Conservation (phyloP, 2,329 filamentous ascomycete genomes). For the Claviceps maximensis region DNA sequence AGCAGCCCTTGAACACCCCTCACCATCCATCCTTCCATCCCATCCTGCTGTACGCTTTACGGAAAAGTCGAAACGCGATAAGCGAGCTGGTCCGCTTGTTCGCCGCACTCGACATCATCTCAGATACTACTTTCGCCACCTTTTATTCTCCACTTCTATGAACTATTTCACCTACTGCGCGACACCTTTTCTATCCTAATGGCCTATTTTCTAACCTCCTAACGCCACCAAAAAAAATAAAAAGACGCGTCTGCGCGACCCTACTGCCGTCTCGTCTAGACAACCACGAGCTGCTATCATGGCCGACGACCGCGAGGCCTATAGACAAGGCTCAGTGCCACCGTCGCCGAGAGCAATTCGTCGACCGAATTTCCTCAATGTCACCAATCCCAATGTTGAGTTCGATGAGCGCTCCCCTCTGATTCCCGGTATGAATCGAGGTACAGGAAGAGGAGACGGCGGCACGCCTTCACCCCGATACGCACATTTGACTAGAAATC, state of each 20-base stretch:
- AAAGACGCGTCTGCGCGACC: background rate
- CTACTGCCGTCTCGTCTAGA: background rate
- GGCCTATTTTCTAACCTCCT: too few relatives aligned
- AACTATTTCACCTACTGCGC: background rate
- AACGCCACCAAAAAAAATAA: too few relatives aligned
- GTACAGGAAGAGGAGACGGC: slow-evolving; percentile 28
- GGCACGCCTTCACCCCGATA: slow-evolving; percentile 15
- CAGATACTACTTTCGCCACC: background rate
- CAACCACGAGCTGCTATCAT: slow-evolving; percentile 16
- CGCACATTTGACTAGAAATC: slow-evolving; percentile 22
- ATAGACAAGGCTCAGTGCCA: slow-evolving; percentile 17
- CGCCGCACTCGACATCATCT: background rate
- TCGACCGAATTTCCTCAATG: slow-evolving; percentile 14
- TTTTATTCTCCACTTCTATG: background rate
- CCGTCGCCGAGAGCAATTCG: slow-evolving; percentile 20
- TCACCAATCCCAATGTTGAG: slow-evolving; percentile 17
- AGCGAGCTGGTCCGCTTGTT: background rate
- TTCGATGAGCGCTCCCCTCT: slow-evolving; percentile 31
- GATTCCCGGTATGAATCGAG: slow-evolving; percentile 26
- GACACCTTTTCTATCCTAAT: background rate
- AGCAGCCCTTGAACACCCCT: background rate
- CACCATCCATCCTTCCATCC: background rate
- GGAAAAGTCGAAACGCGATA: background rate
- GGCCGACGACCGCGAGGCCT: slow-evolving; percentile 18
- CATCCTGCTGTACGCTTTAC: background rate